These are phyloP conservation scores for Asclepias syriaca DNA, from an alignment of 257 asterid genomes.

Conservation along the genomic window DNA sequence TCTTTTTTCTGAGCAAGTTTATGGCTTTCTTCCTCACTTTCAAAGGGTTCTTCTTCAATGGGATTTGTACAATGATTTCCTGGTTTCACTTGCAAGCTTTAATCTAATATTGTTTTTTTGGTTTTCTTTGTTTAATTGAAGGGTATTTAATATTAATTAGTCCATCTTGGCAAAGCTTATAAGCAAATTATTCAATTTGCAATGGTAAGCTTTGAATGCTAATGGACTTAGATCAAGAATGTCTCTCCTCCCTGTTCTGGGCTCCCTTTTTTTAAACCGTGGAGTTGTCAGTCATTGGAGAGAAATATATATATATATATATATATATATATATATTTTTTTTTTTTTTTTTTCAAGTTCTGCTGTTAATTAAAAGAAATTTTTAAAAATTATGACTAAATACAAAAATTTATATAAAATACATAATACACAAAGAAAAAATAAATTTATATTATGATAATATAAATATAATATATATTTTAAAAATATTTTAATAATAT, in stretches of 20 bases:
- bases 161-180: conserved; percentile 32
- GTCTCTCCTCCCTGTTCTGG: conserved; percentile 29
- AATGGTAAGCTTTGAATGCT: conserved; percentile 25
- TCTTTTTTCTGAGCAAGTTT: neutral
- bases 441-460: no score
- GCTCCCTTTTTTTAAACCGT: neutral
- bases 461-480: no score
- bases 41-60: neutral
- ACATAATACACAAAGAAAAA: no score
- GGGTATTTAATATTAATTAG: neutral
- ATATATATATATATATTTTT: no score
- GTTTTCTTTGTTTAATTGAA: neutral
- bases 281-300: conserved; percentile 24
- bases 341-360: no score
- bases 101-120: neutral
- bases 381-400: no score
- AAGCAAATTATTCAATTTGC: conserved; percentile 1
- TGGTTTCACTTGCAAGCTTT: neutral
- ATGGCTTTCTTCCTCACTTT: neutral
- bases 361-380: no score
- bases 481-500: no score
- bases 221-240: conserved; percentile 18
- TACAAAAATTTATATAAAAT: no score
- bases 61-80: neutral
- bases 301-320: conserved; percentile 14